Base-by-base conservation (phyloP, 176 grass and related monocot species). In the Rhynchospora pubera region DNA sequence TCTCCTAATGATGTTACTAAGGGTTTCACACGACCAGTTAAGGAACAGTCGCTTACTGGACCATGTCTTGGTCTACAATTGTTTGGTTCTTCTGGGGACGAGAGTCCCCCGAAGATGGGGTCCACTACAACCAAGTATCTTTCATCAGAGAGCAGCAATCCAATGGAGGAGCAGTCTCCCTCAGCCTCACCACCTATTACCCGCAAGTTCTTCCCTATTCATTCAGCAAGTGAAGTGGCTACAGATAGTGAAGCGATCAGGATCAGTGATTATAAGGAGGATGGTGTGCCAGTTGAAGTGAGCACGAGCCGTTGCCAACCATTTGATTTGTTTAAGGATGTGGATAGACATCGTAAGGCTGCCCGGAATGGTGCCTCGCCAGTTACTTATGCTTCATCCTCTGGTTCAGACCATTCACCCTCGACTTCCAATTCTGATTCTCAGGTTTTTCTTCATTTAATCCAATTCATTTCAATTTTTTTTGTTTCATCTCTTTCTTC, bases 101-200 rank as follows among this genome's bases (percentile, higher is more conserved):
- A 89, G 61, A 89, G 92, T 72, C 93, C 84, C 83, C 65, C 88
- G 5, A 95, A 91, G 65, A 66, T 90, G 76, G 86, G 90, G 39
- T 82, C 61, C 52, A 84, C 84, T 78, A 64, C 89, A 62, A 99
- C 86, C 26, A 99, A 99, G 80, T 99, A 99, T 80, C 83, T 96
- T 5, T 99, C 97, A 62, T 99, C 97, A 19, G 97, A 99, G 82
- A 99, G 93, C 76, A 99, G 97, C 69, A 99, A 99, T 58, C 97
- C 93, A 81, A 81, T 93, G 79, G 93, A 99, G 12, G 96, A 95
- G 84, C 91, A 90, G 79, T 99, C 93, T 68, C 96, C 92, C 8
- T 95, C 93, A 7, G 92, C 92, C 58, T 95, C 96, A 45, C 93
- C 93, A 4, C 93, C 96, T 62, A 46, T 95, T 65, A 99, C 93